Percentiles rank a stretch among this genome's conserved stretches.
These are phyloP conservation scores for Eleusine indica DNA, from an alignment of 176 grass and related monocot species.

Conservation along the genomic window DNA sequence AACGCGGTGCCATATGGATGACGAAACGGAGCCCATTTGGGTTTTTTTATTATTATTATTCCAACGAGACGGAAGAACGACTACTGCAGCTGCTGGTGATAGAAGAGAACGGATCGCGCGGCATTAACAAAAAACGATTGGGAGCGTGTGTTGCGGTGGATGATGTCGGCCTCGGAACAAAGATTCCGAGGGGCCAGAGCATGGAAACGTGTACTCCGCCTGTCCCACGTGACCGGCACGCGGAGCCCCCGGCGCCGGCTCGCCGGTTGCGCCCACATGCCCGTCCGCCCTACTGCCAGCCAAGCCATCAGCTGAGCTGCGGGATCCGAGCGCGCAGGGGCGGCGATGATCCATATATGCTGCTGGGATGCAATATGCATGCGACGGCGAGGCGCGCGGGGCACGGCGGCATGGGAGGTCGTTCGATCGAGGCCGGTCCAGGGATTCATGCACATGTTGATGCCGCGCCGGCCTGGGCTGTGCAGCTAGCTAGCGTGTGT, in stretches of 20 bases:
- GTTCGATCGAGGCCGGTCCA: neutral
- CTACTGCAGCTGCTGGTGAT: neutral
- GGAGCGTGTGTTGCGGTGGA: neutral
- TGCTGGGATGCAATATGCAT: no score
- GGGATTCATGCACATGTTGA: conserved; percentile 43
- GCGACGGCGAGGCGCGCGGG: neutral
- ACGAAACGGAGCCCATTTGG: neutral
- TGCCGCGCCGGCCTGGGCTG: conserved; percentile 13
- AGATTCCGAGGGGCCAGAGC: conserved; percentile 62
- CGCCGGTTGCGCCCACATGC: conserved; percentile 61
- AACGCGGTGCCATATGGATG: neutral
- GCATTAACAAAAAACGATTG: neutral
- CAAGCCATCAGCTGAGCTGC: neutral
- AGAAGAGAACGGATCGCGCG: neutral
- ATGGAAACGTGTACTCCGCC: conserved; percentile 50
- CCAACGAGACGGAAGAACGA: neutral
- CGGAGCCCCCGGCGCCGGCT: conserved; percentile 51
- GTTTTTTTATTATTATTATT: neutral
- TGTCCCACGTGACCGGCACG: conserved; percentile 61
- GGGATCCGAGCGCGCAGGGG: conserved; percentile 7
- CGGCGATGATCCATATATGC: no score
- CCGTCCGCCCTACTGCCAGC: neutral
- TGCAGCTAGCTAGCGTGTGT: neutral
- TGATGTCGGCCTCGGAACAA: conserved; percentile 58
- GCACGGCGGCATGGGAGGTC: neutral